phyloP scores from a whole-genome alignment of 1,139 yeast genomes.

The Candida sanyaensis region DNA sequence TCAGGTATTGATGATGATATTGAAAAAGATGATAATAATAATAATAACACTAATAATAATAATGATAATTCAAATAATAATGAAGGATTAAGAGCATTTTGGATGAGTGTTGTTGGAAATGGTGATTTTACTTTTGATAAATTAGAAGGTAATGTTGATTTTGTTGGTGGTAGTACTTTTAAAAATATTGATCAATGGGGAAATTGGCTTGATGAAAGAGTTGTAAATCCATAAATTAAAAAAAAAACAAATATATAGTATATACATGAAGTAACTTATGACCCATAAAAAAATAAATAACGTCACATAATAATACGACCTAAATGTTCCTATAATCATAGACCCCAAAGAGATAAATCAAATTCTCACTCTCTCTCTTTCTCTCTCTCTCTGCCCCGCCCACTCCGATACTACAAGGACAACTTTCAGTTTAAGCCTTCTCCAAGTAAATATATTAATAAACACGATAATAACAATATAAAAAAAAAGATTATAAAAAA shows the following conservation, averaged over 20 bases:
- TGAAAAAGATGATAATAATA: constrained; percentile 27
- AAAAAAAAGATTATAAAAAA: not conserved
- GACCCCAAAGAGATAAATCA: no score
- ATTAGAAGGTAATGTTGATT: constrained; percentile 74
- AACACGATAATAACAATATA: not conserved
- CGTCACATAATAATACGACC: no score
- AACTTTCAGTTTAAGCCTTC: not conserved
- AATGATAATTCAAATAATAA: constrained; percentile 17
- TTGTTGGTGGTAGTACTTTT: constrained; percentile 69
- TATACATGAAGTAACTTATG: no score
- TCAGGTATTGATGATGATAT: constrained; percentile 42
- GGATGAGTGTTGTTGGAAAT: constrained; percentile 50
- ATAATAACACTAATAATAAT: constrained; percentile 27
- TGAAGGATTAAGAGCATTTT: constrained; percentile 35
- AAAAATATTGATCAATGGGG: constrained; percentile 60
- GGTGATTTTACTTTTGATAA: constrained; percentile 57
- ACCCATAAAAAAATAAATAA: no score
- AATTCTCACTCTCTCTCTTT: no score
- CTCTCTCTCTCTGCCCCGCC: no score
- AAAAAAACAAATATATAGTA: no score
- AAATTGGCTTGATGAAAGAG: constrained; percentile 77
- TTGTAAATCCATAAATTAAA: constrained; percentile 49
- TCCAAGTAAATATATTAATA: not conserved
- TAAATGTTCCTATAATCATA: no score
- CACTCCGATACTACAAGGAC: not conserved